Conservation (phyloP, 805 yeast genomes). For the Kodamaea laetipori region DNA sequence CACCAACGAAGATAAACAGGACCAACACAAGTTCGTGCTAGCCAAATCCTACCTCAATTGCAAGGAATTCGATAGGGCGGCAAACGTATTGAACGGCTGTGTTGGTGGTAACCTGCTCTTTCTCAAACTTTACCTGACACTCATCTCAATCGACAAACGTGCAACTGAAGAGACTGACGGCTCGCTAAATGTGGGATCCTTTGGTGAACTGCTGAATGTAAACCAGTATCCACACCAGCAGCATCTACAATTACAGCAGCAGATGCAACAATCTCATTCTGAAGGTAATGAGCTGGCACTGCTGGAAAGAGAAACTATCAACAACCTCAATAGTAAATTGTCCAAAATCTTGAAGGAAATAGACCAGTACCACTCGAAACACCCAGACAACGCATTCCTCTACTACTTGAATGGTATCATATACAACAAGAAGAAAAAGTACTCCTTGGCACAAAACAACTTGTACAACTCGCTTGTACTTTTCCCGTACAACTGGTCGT, state of each 20-base stretch:
- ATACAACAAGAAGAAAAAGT: constrained; percentile 61
- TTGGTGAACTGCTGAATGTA: constrained; percentile 10
- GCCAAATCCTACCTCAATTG: constrained; percentile 78
- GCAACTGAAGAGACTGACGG: constrained; percentile 73
- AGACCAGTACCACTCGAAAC: constrained; percentile 30
- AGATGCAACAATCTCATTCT: not conserved
- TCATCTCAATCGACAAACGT: constrained; percentile 75
- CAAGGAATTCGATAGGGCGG: constrained; percentile 82
- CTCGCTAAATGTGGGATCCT: constrained; percentile 46
- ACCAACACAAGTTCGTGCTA: constrained; percentile 50
- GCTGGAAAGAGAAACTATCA: constrained; percentile 17
- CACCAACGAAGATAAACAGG: constrained; percentile 36
- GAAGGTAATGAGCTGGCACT: not conserved
- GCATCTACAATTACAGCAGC: constrained; percentile 30
- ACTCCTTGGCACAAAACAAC: constrained; percentile 58
- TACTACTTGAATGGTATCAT: constrained; percentile 73
- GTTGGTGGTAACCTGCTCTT: constrained; percentile 56
- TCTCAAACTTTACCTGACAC: constrained; percentile 66
- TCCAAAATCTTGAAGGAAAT: constrained; percentile 43
- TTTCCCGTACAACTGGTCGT: constrained; percentile 90
- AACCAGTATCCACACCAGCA: constrained; percentile 5
- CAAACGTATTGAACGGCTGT: constrained; percentile 55
- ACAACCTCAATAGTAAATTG: constrained; percentile 29
- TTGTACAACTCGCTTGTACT: constrained; percentile 61
- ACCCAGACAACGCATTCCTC: constrained; percentile 54